Evolutionary conservation across 75 land plant genomes (phyloP).

Genomic region (Azolla pinnata): DNA sequence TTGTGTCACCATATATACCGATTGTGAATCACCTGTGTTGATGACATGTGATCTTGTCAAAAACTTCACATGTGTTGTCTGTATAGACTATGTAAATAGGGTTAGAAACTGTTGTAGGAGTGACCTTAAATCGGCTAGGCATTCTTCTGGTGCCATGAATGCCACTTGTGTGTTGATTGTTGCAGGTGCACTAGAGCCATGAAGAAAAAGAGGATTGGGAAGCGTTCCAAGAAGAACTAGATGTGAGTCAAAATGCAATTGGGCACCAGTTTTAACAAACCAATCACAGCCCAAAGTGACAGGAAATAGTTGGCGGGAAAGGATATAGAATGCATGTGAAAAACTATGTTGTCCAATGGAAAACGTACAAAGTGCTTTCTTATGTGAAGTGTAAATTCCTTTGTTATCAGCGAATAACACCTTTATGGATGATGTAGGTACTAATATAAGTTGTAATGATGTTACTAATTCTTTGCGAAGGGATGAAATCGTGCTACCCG

Average conservation of each 20-base stretch:
- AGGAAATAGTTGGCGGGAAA: not conserved
- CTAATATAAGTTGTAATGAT: not conserved
- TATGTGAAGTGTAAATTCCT: not conserved
- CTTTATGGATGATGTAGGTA: not conserved
- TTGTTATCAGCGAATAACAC: not conserved
- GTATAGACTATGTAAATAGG: not conserved
- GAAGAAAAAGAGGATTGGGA: not conserved
- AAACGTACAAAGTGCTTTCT: not conserved
- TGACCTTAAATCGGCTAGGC: not conserved
- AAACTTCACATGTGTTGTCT: not conserved
- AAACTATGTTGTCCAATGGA: not conserved
- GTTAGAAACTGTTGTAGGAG: not conserved
- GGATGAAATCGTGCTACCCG: conserved; percentile 1
- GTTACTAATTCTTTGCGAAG: not conserved
- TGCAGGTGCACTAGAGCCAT: not conserved
- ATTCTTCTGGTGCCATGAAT: not conserved
- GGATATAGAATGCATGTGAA: not conserved
- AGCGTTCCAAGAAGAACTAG: not conserved
- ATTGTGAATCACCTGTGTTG: not conserved
- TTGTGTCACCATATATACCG: not conserved
- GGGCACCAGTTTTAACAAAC: not conserved
- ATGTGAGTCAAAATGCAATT: not conserved
- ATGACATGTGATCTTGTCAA: not conserved
- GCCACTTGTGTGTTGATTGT: not conserved
- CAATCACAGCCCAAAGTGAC: not conserved